Evolutionary conservation across 1,139 yeast genomes (phyloP).

Genomic region (Pichia sp.): DNA sequence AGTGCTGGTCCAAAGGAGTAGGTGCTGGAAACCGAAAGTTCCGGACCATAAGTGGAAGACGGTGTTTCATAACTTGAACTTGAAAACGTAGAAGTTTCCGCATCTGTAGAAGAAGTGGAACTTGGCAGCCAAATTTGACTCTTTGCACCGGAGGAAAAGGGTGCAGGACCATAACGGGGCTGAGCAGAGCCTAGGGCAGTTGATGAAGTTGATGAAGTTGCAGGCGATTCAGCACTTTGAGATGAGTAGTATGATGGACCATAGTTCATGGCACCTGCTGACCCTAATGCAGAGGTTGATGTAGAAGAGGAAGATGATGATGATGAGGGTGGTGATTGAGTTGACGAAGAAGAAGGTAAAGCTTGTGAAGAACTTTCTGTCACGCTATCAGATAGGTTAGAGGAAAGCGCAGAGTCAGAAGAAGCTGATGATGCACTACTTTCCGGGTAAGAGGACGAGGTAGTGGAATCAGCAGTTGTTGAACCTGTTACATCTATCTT

Average conservation of each 20-base stretch:
- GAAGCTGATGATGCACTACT: too few species aligned
- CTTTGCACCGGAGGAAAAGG: neutral
- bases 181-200: neutral
- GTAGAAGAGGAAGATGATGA: neutral
- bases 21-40: neutral
- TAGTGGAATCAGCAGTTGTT: too few species aligned
- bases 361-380: too few species aligned
- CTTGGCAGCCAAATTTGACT: neutral
- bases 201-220: too few species aligned
- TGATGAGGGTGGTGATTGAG: neutral
- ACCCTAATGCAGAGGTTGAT: neutral
- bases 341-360: too few species aligned
- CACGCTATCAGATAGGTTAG: too few species aligned
- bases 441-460: too few species aligned
- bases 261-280: too few species aligned
- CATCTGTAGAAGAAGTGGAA: neutral
- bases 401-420: too few species aligned
- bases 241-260: too few species aligned
- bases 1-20: conserved; percentile 1
- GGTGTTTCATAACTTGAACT: neutral
- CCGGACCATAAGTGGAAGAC: neutral
- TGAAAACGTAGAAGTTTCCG: neutral
- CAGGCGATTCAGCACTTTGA: too few species aligned
- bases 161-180: neutral
- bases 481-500: too few species aligned